Percentiles rank a stretch among this genome's conserved stretches.
Evolutionary conservation across 306 rosid genomes (phyloP).

Genomic region (Luffa acutangula): DNA sequence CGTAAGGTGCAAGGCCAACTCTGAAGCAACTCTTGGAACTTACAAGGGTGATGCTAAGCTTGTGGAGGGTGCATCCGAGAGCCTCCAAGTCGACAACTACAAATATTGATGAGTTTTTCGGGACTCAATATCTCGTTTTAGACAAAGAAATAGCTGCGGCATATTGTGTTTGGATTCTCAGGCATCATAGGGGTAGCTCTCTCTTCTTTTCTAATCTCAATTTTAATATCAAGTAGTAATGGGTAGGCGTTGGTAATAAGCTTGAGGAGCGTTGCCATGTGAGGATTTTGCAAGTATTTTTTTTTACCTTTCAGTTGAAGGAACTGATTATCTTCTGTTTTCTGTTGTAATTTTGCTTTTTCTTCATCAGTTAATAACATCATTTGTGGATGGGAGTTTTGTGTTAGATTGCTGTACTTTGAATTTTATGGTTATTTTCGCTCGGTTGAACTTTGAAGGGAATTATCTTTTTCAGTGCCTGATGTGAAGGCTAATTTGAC

Average conservation of each 20-base stretch:
- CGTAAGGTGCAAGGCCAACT: slow-evolving; percentile 57
- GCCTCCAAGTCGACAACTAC: slow-evolving; percentile 58
- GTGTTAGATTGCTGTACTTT: not conserved
- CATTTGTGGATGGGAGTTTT: not conserved
- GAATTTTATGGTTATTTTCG: not conserved
- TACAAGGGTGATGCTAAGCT: slow-evolving; percentile 56
- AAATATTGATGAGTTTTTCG: slow-evolving; percentile 20
- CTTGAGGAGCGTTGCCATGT: not conserved
- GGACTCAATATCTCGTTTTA: not conserved
- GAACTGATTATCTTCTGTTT: not conserved
- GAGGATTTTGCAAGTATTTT: not conserved
- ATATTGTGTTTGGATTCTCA: slow-evolving; percentile 2
- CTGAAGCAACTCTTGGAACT: slow-evolving; percentile 63
- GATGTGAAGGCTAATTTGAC: no score
- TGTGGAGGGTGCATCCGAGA: slow-evolving; percentile 54
- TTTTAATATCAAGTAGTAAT: not conserved
- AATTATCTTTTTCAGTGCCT: no score
- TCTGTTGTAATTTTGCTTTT: not conserved
- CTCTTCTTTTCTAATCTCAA: not conserved
- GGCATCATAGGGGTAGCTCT: slow-evolving; percentile 3
- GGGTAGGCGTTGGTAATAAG: slow-evolving; percentile 3
- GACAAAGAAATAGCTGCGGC: not conserved
- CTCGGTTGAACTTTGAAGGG: no score
- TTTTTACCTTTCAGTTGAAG: slow-evolving; percentile 3
- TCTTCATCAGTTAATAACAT: not conserved